Conservation (phyloP, 352 stramenopile species). For the Globisporangium rhizosaccharum region DNA sequence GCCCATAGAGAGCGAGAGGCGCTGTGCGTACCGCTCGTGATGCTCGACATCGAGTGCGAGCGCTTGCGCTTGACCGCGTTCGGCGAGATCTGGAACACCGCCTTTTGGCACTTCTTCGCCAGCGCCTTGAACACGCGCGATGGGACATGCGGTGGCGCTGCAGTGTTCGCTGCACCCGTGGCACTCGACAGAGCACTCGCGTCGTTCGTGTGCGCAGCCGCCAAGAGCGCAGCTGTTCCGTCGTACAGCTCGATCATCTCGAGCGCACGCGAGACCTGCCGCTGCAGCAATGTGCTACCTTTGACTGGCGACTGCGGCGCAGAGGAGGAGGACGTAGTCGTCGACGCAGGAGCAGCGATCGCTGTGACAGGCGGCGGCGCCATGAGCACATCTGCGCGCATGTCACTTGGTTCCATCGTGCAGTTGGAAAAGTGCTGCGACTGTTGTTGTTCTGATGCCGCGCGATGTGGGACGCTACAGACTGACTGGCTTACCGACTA, state of each 20-base stretch:
- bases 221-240: constrained; percentile 7
- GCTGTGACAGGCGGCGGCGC: background rate
- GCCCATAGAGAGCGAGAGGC: background rate
- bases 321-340: background rate
- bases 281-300: constrained; percentile 28
- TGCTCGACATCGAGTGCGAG: constrained; percentile 35
- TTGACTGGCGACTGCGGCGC: constrained; percentile 13
- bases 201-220: constrained; percentile 5
- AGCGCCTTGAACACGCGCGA: constrained; percentile 11
- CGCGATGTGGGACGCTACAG: background rate
- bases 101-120: constrained; percentile 17
- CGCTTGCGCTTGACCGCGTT: constrained; percentile 59
- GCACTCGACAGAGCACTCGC: constrained; percentile 6
- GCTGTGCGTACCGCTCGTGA: constrained; percentile 22
- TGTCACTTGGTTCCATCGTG: constrained; percentile 8
- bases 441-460: no score
- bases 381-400: background rate
- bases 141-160: constrained; percentile 10
- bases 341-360: no score
- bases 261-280: constrained; percentile 43
- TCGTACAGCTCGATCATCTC: constrained; percentile 40
- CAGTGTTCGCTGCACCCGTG: background rate
- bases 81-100: constrained; percentile 33
- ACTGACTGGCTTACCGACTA: background rate
- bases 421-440: background rate